A percentile compares a stretch with the other conserved stretches of the same genome.
phyloP scores from a whole-genome alignment of 2,329 filamentous ascomycete species.

The Stagonosporopsis vannaccii region DNA sequence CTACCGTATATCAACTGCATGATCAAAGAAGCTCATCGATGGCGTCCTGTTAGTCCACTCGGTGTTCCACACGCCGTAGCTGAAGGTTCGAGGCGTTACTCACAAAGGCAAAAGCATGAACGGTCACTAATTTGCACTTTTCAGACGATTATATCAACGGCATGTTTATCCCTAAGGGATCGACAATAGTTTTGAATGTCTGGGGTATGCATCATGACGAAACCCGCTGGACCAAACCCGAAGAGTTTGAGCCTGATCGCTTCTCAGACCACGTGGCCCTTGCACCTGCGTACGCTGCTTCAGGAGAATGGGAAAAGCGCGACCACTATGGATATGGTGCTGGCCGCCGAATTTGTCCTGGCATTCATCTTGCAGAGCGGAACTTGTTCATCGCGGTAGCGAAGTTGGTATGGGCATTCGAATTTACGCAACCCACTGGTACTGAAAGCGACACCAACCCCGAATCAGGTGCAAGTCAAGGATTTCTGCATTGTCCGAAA shows the following conservation, averaged over 20 bases:
- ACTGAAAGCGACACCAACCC: slow-evolving; percentile 8
- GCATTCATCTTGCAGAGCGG: slow-evolving; percentile 43
- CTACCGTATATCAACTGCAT: slow-evolving; percentile 33
- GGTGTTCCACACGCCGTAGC: slow-evolving; percentile 15
- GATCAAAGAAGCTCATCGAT: slow-evolving; percentile 28
- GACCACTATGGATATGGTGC: slow-evolving; percentile 49
- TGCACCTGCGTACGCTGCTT: slow-evolving; percentile 18
- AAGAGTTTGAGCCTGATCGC: slow-evolving; percentile 29
- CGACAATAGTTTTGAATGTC: slow-evolving; percentile 40
- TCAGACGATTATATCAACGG: slow-evolving; percentile 14
- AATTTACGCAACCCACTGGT: slow-evolving; percentile 12
- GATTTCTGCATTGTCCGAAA: slow-evolving; percentile 11
- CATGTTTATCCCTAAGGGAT: slow-evolving; percentile 43
- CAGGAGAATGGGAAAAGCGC: slow-evolving; percentile 24
- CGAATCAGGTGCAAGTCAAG: slow-evolving; percentile 11
- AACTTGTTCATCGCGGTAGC: slow-evolving; percentile 28
- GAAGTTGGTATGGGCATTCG: slow-evolving; percentile 10
- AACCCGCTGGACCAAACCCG: slow-evolving; percentile 21
- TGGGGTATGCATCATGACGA: slow-evolving; percentile 35
- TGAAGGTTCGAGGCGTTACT: slow-evolving; percentile 2
- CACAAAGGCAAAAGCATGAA: background rate
- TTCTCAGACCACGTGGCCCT: slow-evolving; percentile 24
- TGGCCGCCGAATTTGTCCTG: slow-evolving; percentile 48
- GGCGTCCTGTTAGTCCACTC: slow-evolving; percentile 20
- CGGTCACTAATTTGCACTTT: background rate